These are phyloP conservation scores for Fusarium poae DNA, from an alignment of 2,329 filamentous ascomycete species.

Conservation along the genomic window DNA sequence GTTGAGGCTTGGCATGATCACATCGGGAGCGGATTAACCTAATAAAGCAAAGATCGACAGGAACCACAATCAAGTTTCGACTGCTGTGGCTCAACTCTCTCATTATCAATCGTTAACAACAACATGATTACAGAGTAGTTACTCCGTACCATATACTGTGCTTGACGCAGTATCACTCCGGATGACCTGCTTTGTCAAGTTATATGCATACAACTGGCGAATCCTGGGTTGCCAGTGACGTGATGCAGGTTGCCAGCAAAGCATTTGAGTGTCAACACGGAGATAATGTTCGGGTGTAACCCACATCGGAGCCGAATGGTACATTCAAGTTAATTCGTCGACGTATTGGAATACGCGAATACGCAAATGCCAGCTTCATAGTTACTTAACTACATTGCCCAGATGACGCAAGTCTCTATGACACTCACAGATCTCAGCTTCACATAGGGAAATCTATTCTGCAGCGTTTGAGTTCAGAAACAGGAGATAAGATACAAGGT, in stretches of 20 bases:
- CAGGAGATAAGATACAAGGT: background rate
- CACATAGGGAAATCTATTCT: background rate
- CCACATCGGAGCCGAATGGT: conserved; percentile 16
- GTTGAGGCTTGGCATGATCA: conserved; percentile 29
- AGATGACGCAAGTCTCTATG: background rate
- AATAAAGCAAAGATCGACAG: conserved; percentile 28
- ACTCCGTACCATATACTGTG: conserved; percentile 2
- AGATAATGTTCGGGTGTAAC: conserved; percentile 14
- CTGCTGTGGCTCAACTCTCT: conserved; percentile 21
- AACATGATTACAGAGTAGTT: too few species aligned
- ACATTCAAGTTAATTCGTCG: conserved; percentile 3
- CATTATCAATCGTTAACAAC: background rate
- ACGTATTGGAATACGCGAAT: background rate
- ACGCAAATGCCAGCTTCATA: background rate
- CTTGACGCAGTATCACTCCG: background rate
- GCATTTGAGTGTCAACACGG: background rate
- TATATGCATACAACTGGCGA: background rate
- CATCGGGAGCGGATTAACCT: background rate
- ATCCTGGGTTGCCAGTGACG: background rate
- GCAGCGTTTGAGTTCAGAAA: background rate
- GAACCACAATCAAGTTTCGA: conserved; percentile 24
- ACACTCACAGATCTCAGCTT: background rate
- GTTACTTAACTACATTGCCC: background rate
- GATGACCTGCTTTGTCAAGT: background rate
- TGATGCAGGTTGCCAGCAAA: conserved; percentile 18